Evolutionary conservation across 1,139 yeast species (phyloP), one percentile per base, ranked within the genome.

Genomic region (Taiozyma sp.): DNA sequence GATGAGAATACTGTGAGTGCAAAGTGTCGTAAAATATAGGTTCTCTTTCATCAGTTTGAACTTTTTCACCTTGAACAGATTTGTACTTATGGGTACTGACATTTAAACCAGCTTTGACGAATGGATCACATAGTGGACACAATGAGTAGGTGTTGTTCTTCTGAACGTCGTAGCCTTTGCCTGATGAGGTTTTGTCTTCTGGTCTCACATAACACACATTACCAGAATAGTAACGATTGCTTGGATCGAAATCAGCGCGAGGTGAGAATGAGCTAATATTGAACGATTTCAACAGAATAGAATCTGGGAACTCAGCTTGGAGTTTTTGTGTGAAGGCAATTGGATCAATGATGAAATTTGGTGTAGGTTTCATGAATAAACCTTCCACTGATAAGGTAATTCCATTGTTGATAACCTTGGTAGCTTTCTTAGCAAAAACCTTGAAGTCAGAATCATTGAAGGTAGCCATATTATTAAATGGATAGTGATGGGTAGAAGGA

Each of bases 111-210:
- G 34, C n/a, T 14, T 34, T 34, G 2, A n/a, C 30, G 13, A 43
- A 43, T 7, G 46, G 46, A 32, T 35, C 43, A 30, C 49, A 47
- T 13, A 43, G 13, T n/a, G 49, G 49, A 30, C 49, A 47, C 7
- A 47, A 10, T 7, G 42, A 42, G 39, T 47, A 47, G 5, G 43
- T 47, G 22, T 47, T 43, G n/a, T 43, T 32, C 43, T 47, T 47
- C 11, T 42, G 43, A 8, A 19, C 34, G 2, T 37, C 28, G 14
- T 43, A 48, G 6, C n/a, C 32, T 13, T n/a, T 28, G 6, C 48
- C 45, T 6, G 47, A 37, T 5, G 39, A 48, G 6, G 46, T 45
- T 14, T 6, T 10, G 8, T 24, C 5, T 26, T 47, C 47, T 34
- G 26, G 10, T 11, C 10, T 26, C 7, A 24, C 32, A 34, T 44